Base-by-base conservation (phyloP, 768 basidiomycete species). In the Mycena metata region DNA sequence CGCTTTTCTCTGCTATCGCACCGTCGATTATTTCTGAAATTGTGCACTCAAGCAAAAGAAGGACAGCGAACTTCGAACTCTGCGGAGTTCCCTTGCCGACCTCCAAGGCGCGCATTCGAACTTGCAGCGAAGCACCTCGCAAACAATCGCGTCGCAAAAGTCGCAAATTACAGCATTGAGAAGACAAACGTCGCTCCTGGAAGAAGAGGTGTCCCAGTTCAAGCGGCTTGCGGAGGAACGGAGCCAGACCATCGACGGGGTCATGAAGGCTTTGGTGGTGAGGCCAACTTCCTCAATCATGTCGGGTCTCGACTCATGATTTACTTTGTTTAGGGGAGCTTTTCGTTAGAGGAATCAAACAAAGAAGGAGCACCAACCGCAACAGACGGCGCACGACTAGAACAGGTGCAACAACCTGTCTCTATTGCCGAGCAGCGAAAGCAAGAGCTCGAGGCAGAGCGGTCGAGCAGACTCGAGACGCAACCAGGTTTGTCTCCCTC, bases 181-280 rank as follows among this genome's bases (percentile, higher is more conserved):
- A 0, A 83, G 81, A 12, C 85, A 87, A 65, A 80, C 82, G 0
- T 72, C 82, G 0, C 75, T 85, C 2, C 77, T 92, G 10, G 83
- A 86, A 58, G 78, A 81, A 7, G 86, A 91, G 64, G 80, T 88
- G 3, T 72, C 77, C 5, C 81, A 85, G 24, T 78, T 81, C 54
- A 80, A 82, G 63, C 72, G 76, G 8, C 73, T 83, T 0, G 83
- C 86, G 0, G 79, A 84, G 13, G 79, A 85, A 36, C 85, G 83
- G 6, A 76, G 79, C 17, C 73, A 76, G 5, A 79, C 82, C 0
- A 73, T 88, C 26, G 78, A 83, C 1, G 82, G 84, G n/a, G 91
- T 90, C 74, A 74, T 91, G 62, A 83, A 89, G 67, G 89, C 89
- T 0, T 80, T 93, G n/a, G 80, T 93, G 73, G 91, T 91, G 54